Percentiles rank a stretch among this genome's conserved stretches.
phyloP scores from a whole-genome alignment of 2,329 filamentous ascomycete genomes.

The Xylariomycetidae sp. region DNA sequence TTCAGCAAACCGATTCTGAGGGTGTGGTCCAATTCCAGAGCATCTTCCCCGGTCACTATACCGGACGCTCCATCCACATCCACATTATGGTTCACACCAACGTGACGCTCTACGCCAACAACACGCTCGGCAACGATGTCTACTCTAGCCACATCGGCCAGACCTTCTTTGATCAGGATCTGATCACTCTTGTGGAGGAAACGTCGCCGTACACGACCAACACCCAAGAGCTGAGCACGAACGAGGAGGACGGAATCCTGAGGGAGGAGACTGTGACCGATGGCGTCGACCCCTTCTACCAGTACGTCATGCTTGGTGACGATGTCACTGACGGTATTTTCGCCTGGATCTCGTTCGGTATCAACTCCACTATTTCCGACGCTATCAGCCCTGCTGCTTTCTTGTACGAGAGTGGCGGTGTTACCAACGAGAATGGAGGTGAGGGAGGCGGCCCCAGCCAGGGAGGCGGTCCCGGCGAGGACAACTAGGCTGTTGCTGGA shows the following conservation, averaged over 20 bases:
- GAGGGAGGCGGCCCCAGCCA: background rate
- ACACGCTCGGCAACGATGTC: conserved; percentile 42
- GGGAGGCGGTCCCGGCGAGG: background rate
- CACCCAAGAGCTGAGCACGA: conserved; percentile 37
- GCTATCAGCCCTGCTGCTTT: conserved; percentile 27
- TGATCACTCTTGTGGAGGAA: conserved; percentile 47
- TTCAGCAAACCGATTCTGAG: conserved; percentile 35
- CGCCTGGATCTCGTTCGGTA: conserved; percentile 50
- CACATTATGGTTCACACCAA: conserved; percentile 43
- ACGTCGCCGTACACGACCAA: conserved; percentile 43
- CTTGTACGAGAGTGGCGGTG: conserved; percentile 27
- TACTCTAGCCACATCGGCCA: conserved; percentile 57
- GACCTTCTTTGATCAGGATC: conserved; percentile 58
- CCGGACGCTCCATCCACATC: conserved; percentile 41
- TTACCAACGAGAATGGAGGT: conserved; percentile 14
- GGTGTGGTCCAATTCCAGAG: conserved; percentile 38
- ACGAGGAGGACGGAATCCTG: conserved; percentile 25
- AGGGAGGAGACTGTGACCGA: conserved; percentile 17
- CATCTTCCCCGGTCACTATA: conserved; percentile 42
- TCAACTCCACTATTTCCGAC: conserved; percentile 30
- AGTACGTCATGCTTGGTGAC: conserved; percentile 56
- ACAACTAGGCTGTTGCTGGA: background rate
- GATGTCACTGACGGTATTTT: conserved; percentile 47
- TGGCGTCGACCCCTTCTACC: conserved; percentile 31
- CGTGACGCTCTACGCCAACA: conserved; percentile 31